These are phyloP conservation scores for Prunus mongolica DNA, from an alignment of 306 rosid genomes.

Conservation along the genomic window DNA sequence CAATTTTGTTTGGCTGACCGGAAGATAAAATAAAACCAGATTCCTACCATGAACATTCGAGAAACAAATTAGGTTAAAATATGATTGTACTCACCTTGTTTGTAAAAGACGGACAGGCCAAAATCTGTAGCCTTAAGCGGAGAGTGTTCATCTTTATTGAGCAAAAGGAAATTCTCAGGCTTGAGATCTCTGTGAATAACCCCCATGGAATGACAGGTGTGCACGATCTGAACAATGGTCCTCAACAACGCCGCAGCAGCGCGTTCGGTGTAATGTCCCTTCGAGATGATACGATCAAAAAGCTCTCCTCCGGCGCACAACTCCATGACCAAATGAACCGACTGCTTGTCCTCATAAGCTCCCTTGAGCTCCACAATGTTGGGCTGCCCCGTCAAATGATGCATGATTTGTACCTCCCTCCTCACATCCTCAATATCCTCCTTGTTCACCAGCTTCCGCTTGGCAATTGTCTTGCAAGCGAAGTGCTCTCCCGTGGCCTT, in stretches of 20 bases:
- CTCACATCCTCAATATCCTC: constrained; percentile 87
- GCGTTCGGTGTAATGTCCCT: constrained; percentile 92
- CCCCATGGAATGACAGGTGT: constrained; percentile 93
- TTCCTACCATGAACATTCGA: not conserved
- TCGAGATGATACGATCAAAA: constrained; percentile 85
- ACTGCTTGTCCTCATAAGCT: constrained; percentile 86
- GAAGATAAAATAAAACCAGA: not conserved
- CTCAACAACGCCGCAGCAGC: constrained; percentile 81
- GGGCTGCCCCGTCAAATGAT: constrained; percentile 76
- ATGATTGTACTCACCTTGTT: constrained; percentile 62
- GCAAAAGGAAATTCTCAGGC: constrained; percentile 96
- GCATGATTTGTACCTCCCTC: constrained; percentile 97
- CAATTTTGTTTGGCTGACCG: not conserved
- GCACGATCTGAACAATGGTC: constrained; percentile 87
- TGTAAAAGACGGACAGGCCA: constrained; percentile 89
- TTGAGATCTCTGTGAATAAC: constrained; percentile 96
- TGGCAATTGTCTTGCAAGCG: constrained; percentile 93
- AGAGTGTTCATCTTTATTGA: constrained; percentile 67
- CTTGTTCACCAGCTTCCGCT: constrained; percentile 74
- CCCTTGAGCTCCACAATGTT: constrained; percentile 89
- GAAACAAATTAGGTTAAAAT: not conserved
- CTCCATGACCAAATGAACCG: constrained; percentile 93
- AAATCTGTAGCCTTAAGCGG: constrained; percentile 97
- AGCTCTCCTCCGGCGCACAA: constrained; percentile 94
- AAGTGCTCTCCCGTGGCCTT: constrained; percentile 67